Evolutionary conservation across 2,329 filamentous ascomycete genomes (phyloP), one percentile per base, ranked within the genome.

Genomic region (Aspergillus brunneoviolaceus): DNA sequence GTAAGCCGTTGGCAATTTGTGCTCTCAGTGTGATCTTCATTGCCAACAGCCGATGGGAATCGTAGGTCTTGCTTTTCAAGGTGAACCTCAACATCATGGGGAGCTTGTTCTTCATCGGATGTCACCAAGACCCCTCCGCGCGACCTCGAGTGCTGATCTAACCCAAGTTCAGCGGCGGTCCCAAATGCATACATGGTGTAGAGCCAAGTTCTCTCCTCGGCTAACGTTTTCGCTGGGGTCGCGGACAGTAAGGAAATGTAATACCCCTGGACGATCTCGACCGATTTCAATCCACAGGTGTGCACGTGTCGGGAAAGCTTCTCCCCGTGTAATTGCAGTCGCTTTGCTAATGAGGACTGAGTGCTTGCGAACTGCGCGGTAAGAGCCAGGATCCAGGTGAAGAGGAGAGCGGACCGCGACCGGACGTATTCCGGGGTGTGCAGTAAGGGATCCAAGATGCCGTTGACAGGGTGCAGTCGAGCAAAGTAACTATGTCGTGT

Each of bases 351-450:
- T 2, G 64, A 51, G 0, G 55, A 64, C 2, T 62, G 66, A 1
- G n/a, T 58, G 45, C 64, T 63, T 3, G 71, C 67, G 33, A 72
- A 73, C 45, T 72, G 70, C 1, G 70, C 65, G 0, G 70, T 72
- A 11, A 72, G 58, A 9, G 70, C 70, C 11, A 72, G 57, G 19
- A 73, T 70, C 71, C 71, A 73, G 10, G 70, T 72, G 42, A 73
- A 72, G 4, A 72, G 54, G 1, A 73, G 64, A 10, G 70, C 61
- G 19, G 71, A 73, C 14, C 62, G 62, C 14, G 63, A 60, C 4
- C 68, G 67, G 2, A 72, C 70, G 35, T 66, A 72, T 14, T 65
- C 65, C 0, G 66, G 61, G 0, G 69, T 73, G 47, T 73, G 70
- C 2, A 73, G 62, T 16, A 66, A 53, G 3, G 71, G 67, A 27